These are phyloP conservation scores for Setomelanomma holmii DNA, from an alignment of 2,329 filamentous ascomycete species.

Conservation along the genomic window DNA sequence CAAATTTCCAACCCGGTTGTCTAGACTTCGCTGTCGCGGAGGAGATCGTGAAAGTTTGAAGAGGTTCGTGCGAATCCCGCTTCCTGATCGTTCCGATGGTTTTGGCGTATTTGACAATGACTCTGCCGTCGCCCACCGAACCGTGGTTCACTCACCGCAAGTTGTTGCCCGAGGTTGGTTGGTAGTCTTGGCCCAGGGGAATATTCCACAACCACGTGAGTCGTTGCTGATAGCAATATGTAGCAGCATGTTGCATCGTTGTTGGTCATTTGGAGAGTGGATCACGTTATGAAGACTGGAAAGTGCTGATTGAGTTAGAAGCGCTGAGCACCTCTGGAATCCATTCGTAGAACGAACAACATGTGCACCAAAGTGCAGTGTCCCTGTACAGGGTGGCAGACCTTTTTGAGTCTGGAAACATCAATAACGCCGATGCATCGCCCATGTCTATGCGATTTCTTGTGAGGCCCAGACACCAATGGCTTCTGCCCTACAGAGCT, in stretches of 20 bases:
- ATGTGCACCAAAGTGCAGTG: conserved; percentile 1
- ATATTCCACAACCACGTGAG: too few relatives aligned
- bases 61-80: background rate
- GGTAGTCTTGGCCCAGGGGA: too few relatives aligned
- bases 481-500: conserved; percentile 29
- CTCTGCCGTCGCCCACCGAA: too few relatives aligned
- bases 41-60: background rate
- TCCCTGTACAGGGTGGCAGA: background rate
- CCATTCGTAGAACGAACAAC: conserved; percentile 10
- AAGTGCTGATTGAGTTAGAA: background rate
- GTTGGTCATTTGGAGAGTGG: too few relatives aligned
- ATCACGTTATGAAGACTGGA: background rate
- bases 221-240: too few relatives aligned
- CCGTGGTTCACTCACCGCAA: conserved; percentile 2
- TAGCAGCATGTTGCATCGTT: too few relatives aligned
- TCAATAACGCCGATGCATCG: conserved; percentile 9
- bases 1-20: background rate
- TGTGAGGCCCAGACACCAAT: too few relatives aligned
- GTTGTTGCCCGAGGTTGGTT: too few relatives aligned
- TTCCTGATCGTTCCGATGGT: background rate
- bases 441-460: conserved; percentile 7
- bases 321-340: background rate
- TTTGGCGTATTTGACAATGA: background rate
- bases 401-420: background rate
- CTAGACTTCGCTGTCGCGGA: background rate